A percentile compares a stretch with the other conserved stretches of the same genome.
Conservation (phyloP, 1,139 yeast genomes). For the Casaregolazyma lundiana region DNA sequence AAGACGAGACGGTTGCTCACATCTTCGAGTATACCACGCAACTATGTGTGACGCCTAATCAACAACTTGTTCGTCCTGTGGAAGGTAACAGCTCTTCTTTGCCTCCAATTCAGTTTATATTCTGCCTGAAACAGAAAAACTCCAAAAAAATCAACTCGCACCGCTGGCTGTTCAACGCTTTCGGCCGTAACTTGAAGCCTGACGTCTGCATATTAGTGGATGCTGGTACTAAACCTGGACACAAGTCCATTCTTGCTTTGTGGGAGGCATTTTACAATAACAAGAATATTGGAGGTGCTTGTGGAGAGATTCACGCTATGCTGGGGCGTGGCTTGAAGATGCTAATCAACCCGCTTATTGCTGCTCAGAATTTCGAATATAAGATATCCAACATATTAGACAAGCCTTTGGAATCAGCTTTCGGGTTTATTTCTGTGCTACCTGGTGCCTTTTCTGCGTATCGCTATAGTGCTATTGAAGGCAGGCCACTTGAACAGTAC, state of each 20-base stretch:
- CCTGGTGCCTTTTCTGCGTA: slow-evolving; percentile 98
- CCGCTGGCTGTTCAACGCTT: slow-evolving; percentile 93
- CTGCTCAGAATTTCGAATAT: slow-evolving; percentile 94
- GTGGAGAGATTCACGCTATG: slow-evolving; percentile 94
- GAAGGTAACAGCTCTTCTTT: slow-evolving; percentile 58
- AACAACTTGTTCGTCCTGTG: slow-evolving; percentile 41
- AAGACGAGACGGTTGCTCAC: slow-evolving; percentile 83
- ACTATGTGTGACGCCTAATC: slow-evolving; percentile 52
- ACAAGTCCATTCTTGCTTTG: slow-evolving; percentile 75
- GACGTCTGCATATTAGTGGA: slow-evolving; percentile 79
- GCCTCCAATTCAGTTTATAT: slow-evolving; percentile 81
- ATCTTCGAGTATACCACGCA: slow-evolving; percentile 81
- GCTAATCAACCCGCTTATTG: slow-evolving; percentile 80
- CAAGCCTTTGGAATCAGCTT: slow-evolving; percentile 87
- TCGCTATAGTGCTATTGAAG: slow-evolving; percentile 28
- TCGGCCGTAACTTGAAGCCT: slow-evolving; percentile 82
- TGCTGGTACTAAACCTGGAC: slow-evolving; percentile 93
- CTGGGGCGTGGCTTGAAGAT: slow-evolving; percentile 81
- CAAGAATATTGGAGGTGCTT: slow-evolving; percentile 96
- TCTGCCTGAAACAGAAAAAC: slow-evolving; percentile 83
- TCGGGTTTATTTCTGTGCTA: slow-evolving; percentile 87
- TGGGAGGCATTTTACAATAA: slow-evolving; percentile 97
- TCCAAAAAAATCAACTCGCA: slow-evolving; percentile 93
- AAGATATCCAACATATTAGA: slow-evolving; percentile 92
- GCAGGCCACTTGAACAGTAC: slow-evolving; percentile 75